phyloP scores from a whole-genome alignment of 257 asterid genomes.

The Nicotiana obtusifolia region DNA sequence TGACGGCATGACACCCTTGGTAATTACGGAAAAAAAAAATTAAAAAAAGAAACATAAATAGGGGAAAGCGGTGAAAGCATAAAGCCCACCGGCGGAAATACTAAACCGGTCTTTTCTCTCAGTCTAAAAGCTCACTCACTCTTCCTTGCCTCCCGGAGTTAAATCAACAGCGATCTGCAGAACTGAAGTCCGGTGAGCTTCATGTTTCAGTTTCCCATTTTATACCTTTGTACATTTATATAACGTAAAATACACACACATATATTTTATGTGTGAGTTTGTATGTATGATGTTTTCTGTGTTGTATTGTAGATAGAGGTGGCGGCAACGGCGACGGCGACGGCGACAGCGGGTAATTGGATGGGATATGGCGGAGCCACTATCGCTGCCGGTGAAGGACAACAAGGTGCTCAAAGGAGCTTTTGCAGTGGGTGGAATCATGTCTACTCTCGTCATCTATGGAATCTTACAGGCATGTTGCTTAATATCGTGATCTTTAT shows the following conservation, averaged over 20 bases:
- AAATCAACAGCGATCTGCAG: not conserved
- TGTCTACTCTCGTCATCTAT: slow-evolving; percentile 83
- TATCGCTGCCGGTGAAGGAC: slow-evolving; percentile 42
- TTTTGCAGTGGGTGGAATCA: slow-evolving; percentile 87
- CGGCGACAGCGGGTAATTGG: slow-evolving; percentile 17
- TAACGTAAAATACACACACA: not conserved
- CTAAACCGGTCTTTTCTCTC: not conserved
- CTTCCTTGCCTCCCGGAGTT: not conserved
- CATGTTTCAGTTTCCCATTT: not conserved
- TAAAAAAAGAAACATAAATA: not conserved
- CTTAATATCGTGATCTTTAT: not conserved
- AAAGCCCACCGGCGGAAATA: not conserved
- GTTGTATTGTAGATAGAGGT: not conserved
- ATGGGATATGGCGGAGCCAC: slow-evolving; percentile 70
- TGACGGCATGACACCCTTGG: not conserved
- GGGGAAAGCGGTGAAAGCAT: not conserved
- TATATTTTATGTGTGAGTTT: not conserved
- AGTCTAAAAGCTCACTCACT: not conserved
- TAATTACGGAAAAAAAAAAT: not conserved
- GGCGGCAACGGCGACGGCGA: not conserved
- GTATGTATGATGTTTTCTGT: not conserved
- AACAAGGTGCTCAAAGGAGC: slow-evolving; percentile 53
- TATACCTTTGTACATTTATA: not conserved
- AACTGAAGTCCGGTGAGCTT: not conserved
- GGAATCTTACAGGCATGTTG: slow-evolving; percentile 73